Evolutionary conservation across 2,329 filamentous ascomycete species (phyloP), one percentile per base, ranked within the genome.

Genomic region (Xylariales sp.): DNA sequence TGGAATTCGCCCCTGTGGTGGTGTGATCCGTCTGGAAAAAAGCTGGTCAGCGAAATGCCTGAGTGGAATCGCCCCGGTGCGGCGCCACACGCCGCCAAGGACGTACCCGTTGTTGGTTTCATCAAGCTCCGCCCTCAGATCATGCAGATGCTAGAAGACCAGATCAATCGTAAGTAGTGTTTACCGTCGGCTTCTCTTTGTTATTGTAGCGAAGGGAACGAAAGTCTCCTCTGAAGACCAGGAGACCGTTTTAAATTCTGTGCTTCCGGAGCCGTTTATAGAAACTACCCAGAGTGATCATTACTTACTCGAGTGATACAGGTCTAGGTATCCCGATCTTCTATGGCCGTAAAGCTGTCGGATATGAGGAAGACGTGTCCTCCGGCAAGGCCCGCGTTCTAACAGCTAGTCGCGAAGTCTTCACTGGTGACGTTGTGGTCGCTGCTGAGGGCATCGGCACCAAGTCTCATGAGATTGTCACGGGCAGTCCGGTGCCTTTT

Each of bases 391-490:
- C 74, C 5, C 63, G 67, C 2, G 75, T 74, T 23, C 34, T 72
- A 14, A 61, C 75, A 7, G 58, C 70, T 0, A 69, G 67, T 28
- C 71, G 73, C 1, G 67, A 75, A 18, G 67, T 59, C 7, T 62
- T 75, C 5, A 72, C 73, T 1, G 76, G 76, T 23, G 76, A 78
- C 32, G 64, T 78, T 6, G 68, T 79, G 1, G 68, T 79, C 48
- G 76, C 77, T 7, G 76, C 77, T 3, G 78, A 79, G 56, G 77
- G 77, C 7, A 71, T 79, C 36, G 75, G 77, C 32, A 71, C 73
- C 10, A 73, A 71, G 39, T 74, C 69, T 43, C 70, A 72, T 64
- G 66, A 48, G 54, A 61, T 67, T 4, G 48, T 68, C 8, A 62
- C 61, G 18, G 64, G 65, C 12, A 28, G n/a, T 1, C 56, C 54